Conservation (phyloP, 2,329 filamentous ascomycete genomes). For the Cytospora piceae region DNA sequence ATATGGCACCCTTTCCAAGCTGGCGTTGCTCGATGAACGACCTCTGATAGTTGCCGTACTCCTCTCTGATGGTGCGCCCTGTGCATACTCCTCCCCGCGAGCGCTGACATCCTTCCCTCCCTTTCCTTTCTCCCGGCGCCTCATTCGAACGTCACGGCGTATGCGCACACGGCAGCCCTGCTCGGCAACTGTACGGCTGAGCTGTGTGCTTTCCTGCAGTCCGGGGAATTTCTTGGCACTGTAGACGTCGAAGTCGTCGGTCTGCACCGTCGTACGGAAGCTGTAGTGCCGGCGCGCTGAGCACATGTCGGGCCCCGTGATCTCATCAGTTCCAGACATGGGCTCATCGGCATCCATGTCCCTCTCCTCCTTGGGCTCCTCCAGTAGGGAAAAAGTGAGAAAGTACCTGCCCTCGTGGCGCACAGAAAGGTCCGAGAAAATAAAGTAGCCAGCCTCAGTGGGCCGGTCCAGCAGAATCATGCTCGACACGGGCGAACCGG, state of each 20-base stretch:
- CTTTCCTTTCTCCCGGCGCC: constrained; percentile 55
- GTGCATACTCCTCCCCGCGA: constrained; percentile 39
- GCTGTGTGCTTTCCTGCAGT: constrained; percentile 81
- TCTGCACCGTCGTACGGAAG: constrained; percentile 56
- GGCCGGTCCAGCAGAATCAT: constrained; percentile 96
- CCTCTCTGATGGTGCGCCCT: constrained; percentile 37
- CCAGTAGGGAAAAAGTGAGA: constrained; percentile 90
- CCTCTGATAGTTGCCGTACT: constrained; percentile 39
- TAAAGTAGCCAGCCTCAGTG: constrained; percentile 81
- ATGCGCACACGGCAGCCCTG: constrained; percentile 97
- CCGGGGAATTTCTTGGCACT: constrained; percentile 99
- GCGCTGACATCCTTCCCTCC: constrained; percentile 35
- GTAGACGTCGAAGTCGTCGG: constrained; percentile 82
- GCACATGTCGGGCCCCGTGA: constrained; percentile 36
- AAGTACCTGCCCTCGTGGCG: constrained; percentile 92
- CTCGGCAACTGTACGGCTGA: constrained; percentile 91
- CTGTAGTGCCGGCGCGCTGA: constrained; percentile 23
- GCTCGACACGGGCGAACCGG: constrained; percentile 90
- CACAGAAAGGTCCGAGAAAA: constrained; percentile 95
- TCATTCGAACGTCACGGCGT: constrained; percentile 68
- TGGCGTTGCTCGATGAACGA: constrained; percentile 41
- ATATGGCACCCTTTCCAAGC: constrained; percentile 39
- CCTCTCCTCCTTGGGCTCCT: constrained; percentile 84
- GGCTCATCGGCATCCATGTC: constrained; percentile 67
- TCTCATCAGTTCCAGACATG: constrained; percentile 39